phyloP scores from a whole-genome alignment of 805 yeast genomes.

The Ogataea trehalophila region DNA sequence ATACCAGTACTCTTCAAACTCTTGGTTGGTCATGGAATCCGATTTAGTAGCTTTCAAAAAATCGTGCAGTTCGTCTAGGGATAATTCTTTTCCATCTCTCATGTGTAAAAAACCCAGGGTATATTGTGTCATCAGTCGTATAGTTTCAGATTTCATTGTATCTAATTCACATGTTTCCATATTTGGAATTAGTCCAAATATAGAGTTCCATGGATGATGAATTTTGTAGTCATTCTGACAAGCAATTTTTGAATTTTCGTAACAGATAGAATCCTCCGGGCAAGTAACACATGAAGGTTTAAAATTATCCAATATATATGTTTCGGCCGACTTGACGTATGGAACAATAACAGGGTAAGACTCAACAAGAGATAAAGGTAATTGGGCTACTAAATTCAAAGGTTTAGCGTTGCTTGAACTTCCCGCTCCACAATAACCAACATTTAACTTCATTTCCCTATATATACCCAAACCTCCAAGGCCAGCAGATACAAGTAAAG shows the following conservation, averaged over 20 bases:
- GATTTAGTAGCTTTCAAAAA: slow-evolving; percentile 52
- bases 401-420: slow-evolving; percentile 18
- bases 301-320: slow-evolving; percentile 37
- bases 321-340: slow-evolving; percentile 36
- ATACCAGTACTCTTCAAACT: slow-evolving; percentile 72
- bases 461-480: slow-evolving; percentile 47
- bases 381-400: slow-evolving; percentile 6
- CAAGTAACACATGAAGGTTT: slow-evolving; percentile 71
- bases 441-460: slow-evolving; percentile 52
- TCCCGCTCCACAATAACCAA: slow-evolving; percentile 75
- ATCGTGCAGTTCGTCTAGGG: slow-evolving; percentile 67
- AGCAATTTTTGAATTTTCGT: slow-evolving; percentile 48
- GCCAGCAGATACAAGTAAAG: slow-evolving; percentile 35
- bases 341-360: slow-evolving; percentile 10
- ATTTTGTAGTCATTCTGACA: slow-evolving; percentile 68
- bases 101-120: slow-evolving; percentile 62
- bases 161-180: slow-evolving; percentile 71
- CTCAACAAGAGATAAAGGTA: slow-evolving; percentile 16
- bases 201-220: slow-evolving; percentile 47
- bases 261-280: slow-evolving; percentile 78
- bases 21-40: slow-evolving; percentile 48
- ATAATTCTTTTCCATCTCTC: slow-evolving; percentile 55
- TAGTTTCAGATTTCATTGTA: slow-evolving; percentile 60
- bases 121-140: slow-evolving; percentile 60
- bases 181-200: slow-evolving; percentile 55